phyloP scores from a whole-genome alignment of 371 early-diverging fungal species.

The Mortierella sp. region DNA sequence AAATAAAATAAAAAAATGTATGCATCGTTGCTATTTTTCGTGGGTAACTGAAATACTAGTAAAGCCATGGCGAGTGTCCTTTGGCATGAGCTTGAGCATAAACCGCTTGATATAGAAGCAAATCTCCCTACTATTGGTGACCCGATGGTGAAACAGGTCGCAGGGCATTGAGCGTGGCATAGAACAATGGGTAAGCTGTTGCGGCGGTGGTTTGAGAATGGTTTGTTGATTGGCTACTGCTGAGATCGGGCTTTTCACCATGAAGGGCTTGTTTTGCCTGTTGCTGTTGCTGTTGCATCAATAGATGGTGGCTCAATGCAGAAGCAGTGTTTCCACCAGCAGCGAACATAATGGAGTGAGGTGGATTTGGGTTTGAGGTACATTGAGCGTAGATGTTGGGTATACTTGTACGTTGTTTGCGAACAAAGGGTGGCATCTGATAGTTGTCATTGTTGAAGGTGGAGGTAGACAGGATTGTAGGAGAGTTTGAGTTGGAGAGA shows the following conservation, averaged over 20 bases:
- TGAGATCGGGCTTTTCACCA: neutral
- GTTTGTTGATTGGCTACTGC: slow-evolving; percentile 5
- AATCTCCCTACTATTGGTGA: slow-evolving; percentile 1
- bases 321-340: slow-evolving; percentile 23
- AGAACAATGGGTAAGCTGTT: slow-evolving; percentile 44
- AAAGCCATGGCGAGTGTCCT: neutral
- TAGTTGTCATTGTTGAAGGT: slow-evolving; percentile 30
- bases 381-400: slow-evolving; percentile 55
- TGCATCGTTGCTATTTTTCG: slow-evolving; percentile 6
- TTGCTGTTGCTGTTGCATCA: slow-evolving; percentile 35
- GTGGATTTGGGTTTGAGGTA: slow-evolving; percentile 50
- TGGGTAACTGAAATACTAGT: neutral
- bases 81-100: neutral
- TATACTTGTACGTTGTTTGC: slow-evolving; percentile 56
- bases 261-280: slow-evolving; percentile 12
- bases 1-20: neutral
- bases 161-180: slow-evolving; percentile 47
- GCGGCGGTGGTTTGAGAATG: slow-evolving; percentile 9
- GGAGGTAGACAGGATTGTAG: slow-evolving; percentile 10
- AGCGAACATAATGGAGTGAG: slow-evolving; percentile 29
- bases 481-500: neutral
- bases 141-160: slow-evolving; percentile 35
- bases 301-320: slow-evolving; percentile 39
- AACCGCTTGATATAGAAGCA: neutral
- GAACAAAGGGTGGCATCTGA: slow-evolving; percentile 47